These are phyloP conservation scores for Neofusicoccum cordaticola DNA, from an alignment of 2,329 filamentous ascomycete species.

Conservation along the genomic window DNA sequence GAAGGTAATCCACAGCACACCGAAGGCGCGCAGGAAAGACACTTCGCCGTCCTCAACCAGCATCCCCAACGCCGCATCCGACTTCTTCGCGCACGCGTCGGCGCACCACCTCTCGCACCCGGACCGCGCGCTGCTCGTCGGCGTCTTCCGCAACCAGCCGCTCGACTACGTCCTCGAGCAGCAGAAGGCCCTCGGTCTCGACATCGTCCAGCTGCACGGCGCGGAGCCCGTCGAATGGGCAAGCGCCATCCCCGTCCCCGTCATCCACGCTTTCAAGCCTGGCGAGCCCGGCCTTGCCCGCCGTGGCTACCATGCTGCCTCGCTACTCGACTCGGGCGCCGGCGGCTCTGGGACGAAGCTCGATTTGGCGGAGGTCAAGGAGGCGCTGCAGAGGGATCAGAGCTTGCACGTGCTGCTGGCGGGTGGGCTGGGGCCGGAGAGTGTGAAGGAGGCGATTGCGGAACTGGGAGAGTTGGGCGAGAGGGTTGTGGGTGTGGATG, in stretches of 20 bases:
- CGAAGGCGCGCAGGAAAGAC: constrained; percentile 30
- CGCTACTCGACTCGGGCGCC: constrained; percentile 81
- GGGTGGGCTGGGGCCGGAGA: constrained; percentile 77
- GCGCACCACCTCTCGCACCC: constrained; percentile 47
- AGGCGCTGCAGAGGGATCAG: constrained; percentile 62
- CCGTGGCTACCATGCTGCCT: constrained; percentile 78
- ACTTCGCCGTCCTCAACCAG: constrained; percentile 26
- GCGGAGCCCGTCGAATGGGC: constrained; percentile 92
- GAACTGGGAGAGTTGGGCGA: constrained; percentile 59
- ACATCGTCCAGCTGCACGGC: constrained; percentile 91
- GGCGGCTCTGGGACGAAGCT: constrained; percentile 79
- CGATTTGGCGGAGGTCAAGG: constrained; percentile 67
- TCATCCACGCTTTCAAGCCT: constrained; percentile 81
- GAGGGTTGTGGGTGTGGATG: constrained; percentile 79
- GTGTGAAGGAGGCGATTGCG: constrained; percentile 66
- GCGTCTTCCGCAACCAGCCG: constrained; percentile 91
- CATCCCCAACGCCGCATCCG: constrained; percentile 44
- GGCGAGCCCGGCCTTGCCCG: constrained; percentile 67
- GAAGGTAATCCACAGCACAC: constrained; percentile 63
- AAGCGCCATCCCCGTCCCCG: constrained; percentile 81
- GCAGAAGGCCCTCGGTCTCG: constrained; percentile 72
- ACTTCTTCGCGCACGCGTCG: constrained; percentile 68
- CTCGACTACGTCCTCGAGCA: constrained; percentile 77
- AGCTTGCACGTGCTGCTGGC: constrained; percentile 78
- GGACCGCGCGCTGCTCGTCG: constrained; percentile 74